A percentile compares a stretch with the other conserved stretches of the same genome.
phyloP scores from a whole-genome alignment of 305 asterid species.

The Ilex paraguariensis region DNA sequence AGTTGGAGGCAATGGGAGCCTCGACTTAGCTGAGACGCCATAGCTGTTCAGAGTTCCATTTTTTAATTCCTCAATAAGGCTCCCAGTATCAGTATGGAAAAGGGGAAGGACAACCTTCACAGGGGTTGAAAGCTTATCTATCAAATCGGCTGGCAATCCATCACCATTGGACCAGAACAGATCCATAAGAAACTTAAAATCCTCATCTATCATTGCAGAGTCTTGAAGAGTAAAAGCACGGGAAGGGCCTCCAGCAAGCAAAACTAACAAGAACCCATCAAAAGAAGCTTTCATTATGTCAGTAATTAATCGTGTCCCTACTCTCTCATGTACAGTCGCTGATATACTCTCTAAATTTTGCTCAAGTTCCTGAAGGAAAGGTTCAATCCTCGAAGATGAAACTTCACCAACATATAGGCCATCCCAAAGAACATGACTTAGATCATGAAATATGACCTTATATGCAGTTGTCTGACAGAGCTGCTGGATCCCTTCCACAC shows the following conservation, averaged over 20 bases:
- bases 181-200: slow-evolving; percentile 59
- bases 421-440: slow-evolving; percentile 53
- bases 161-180: slow-evolving; percentile 88
- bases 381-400: slow-evolving; percentile 78
- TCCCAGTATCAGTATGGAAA: slow-evolving; percentile 38
- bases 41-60: slow-evolving; percentile 17
- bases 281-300: slow-evolving; percentile 81
- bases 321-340: slow-evolving; percentile 68
- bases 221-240: slow-evolving; percentile 57
- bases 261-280: slow-evolving; percentile 68
- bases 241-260: slow-evolving; percentile 79
- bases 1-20: slow-evolving; percentile 64
- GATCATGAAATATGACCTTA: slow-evolving; percentile 63
- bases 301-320: slow-evolving; percentile 74
- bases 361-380: slow-evolving; percentile 81
- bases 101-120: slow-evolving; percentile 50
- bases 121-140: slow-evolving; percentile 41
- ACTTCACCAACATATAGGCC: slow-evolving; percentile 57
- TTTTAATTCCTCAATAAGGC: slow-evolving; percentile 48
- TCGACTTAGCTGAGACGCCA: slow-evolving; percentile 35
- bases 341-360: slow-evolving; percentile 61
- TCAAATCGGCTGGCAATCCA: slow-evolving; percentile 72
- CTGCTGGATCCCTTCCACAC: slow-evolving; percentile 69
- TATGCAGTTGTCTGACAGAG: slow-evolving; percentile 73
- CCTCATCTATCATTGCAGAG: slow-evolving; percentile 52